Evolutionary conservation across 805 yeast genomes (phyloP), one percentile per base, ranked within the genome.

Genomic region (Candida quercuum): DNA sequence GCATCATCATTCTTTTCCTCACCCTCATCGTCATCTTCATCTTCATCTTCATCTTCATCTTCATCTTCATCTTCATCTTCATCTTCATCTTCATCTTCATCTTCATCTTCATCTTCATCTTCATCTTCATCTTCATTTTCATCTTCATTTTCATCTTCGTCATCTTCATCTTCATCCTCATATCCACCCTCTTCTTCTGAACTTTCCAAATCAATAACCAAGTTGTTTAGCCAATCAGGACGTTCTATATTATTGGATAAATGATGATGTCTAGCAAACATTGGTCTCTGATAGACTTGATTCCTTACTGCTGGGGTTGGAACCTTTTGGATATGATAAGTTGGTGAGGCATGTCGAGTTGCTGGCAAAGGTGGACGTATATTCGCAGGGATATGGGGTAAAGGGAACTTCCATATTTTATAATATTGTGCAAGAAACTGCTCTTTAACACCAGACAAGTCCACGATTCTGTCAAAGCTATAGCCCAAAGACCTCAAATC

Each of bases 401-500:
- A 43, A 1, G 52, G 50, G 13, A 47, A 45, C 18, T 45, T 45
- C 54, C 48, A 47, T 12, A 28, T 32, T 4, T 35, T 33, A 28
- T 33, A 54, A 13, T 51, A 50, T 16, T 38, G 31, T 20, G 31
- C 35, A 11, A 54, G 32, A 25, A 47, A 50, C n/a, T 36, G 40
- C 14, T 52, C 36, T 1, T 42, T 41, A 6, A 44, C 45, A 6
- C 46, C 52, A 6, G 53, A 34, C 9, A 41, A 30, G 11, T 33
- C 16, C 3, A 48, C 22, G 14, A 54, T 47, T 35, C 24, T 35
- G 5, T 50, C 50, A 38, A 54, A 49, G 1, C 53, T 27, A 22
- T 40, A 49, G 1, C 59, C 57, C 13, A 51, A 28, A 25, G 52
- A 38, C 27, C 54, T 38, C n/a, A 54, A 32, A 13, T 53, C 59